A percentile compares a stretch with the other conserved stretches of the same genome.
phyloP scores from a whole-genome alignment of 176 grass and related monocot species.

The Rhipidocladum racemiflorum region DNA sequence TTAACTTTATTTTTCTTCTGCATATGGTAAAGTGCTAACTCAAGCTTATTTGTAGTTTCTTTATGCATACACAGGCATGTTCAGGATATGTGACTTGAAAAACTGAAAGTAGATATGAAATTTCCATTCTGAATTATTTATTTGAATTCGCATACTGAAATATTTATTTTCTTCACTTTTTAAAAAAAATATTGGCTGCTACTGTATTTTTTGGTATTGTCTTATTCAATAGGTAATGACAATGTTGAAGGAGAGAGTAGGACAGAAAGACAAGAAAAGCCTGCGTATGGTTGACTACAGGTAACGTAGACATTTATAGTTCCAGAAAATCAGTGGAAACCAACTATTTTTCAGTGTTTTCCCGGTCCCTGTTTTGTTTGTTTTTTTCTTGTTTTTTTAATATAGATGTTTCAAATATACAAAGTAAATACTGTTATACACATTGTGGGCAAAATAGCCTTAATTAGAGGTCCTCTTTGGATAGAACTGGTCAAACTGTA shows the following conservation, averaged over 20 bases:
- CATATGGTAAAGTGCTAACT: not conserved
- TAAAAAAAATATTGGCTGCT: not conserved
- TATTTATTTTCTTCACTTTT: constrained; percentile 21
- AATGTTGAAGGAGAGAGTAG: constrained; percentile 87
- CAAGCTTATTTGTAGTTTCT: not conserved
- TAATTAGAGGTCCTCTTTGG: constrained; percentile 7
- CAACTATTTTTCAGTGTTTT: not conserved
- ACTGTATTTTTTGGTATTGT: constrained; percentile 9
- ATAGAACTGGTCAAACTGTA: not conserved
- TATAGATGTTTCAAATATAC: constrained; percentile 20
- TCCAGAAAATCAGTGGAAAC: constrained; percentile 1
- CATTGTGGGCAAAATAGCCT: not conserved
- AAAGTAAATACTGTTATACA: not conserved
- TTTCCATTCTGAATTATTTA: not conserved
- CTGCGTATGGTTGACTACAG: constrained; percentile 74
- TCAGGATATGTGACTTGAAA: not conserved
- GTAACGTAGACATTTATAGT: constrained; percentile 43
- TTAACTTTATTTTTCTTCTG: not conserved
- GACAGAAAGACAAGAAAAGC: constrained; percentile 84
- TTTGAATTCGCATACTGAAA: constrained; percentile 1
- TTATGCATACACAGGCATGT: not conserved
- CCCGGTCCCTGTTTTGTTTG: not conserved
- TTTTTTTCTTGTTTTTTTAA: not conserved
- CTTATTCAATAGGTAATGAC: constrained; percentile 59
- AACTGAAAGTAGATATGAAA: not conserved